These are phyloP conservation scores for Epichloe brachyelytri DNA, from an alignment of 2,329 filamentous ascomycete species.

Conservation along the genomic window DNA sequence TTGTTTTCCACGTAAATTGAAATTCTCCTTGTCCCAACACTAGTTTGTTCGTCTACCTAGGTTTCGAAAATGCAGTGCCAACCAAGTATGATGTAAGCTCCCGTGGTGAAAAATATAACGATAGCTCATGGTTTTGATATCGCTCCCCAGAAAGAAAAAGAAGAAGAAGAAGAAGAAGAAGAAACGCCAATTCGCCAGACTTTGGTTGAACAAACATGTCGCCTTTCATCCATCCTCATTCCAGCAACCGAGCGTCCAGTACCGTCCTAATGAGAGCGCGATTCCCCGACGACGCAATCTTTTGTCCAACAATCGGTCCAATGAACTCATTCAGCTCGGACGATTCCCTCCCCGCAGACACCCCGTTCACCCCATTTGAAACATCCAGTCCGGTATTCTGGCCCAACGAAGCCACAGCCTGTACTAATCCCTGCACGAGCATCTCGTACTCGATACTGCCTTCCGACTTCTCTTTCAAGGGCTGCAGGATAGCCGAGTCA, in stretches of 20 bases:
- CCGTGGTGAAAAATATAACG: too few species aligned
- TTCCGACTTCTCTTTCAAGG: constrained; percentile 38
- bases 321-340: constrained; percentile 40
- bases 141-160: not conserved
- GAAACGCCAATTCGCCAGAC: constrained; percentile 4
- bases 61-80: not conserved
- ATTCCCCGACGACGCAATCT: constrained; percentile 32
- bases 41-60: not conserved
- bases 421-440: constrained; percentile 42
- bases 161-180: not conserved
- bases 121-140: not conserved
- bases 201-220: not conserved
- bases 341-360: constrained; percentile 23
- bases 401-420: constrained; percentile 34
- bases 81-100: not conserved
- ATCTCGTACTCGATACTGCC: constrained; percentile 39
- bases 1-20: not conserved
- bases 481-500: constrained; percentile 39
- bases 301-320: constrained; percentile 39
- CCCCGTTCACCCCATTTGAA: constrained; percentile 28
- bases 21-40: not conserved
- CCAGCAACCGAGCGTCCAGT: constrained; percentile 41
- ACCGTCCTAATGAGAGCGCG: constrained; percentile 35
- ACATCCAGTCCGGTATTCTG: constrained; percentile 17
- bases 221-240: constrained; percentile 12